These are phyloP conservation scores for Colletotrichum cuscutae DNA, from an alignment of 2,329 filamentous ascomycete genomes.

Conservation along the genomic window DNA sequence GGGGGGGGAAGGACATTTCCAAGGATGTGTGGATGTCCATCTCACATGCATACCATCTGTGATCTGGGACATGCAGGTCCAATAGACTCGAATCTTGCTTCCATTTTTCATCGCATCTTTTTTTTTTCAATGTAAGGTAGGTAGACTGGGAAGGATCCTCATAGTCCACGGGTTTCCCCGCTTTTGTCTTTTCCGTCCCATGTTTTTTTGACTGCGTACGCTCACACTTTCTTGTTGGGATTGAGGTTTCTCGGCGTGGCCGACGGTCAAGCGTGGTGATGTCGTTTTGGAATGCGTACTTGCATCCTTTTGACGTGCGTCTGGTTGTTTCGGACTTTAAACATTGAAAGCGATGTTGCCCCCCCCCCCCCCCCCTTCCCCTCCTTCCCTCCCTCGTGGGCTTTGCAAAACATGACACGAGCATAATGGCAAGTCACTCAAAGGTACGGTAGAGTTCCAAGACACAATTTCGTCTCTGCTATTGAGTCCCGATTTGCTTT, in stretches of 20 bases:
- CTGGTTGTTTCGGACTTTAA: background rate
- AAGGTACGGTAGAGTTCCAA: too few relatives aligned
- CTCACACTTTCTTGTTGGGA: background rate
- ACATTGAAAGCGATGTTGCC: background rate
- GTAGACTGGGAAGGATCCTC: too few relatives aligned
- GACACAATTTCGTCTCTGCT: too few relatives aligned
- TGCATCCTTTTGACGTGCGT: background rate
- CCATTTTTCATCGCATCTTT: background rate
- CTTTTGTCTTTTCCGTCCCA: background rate
- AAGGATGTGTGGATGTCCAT: background rate
- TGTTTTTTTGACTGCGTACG: background rate
- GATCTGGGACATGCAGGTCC: background rate
- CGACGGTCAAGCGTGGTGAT: background rate
- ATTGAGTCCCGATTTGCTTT: too few relatives aligned
- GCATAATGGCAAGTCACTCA: background rate
- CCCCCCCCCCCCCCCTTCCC: too few relatives aligned
- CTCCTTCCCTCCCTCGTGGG: background rate
- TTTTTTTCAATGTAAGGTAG: background rate
- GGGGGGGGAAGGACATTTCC: background rate
- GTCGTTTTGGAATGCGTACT: background rate
- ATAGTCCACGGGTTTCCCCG: background rate
- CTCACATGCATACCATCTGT: background rate
- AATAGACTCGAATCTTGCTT: background rate
- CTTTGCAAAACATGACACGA: background rate
- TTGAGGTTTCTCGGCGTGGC: conserved; percentile 8